A percentile compares a stretch with the other conserved stretches of the same genome.
These are phyloP conservation scores for Arbutus unedo DNA, from an alignment of 148 eudicot genomes.

Conservation along the genomic window DNA sequence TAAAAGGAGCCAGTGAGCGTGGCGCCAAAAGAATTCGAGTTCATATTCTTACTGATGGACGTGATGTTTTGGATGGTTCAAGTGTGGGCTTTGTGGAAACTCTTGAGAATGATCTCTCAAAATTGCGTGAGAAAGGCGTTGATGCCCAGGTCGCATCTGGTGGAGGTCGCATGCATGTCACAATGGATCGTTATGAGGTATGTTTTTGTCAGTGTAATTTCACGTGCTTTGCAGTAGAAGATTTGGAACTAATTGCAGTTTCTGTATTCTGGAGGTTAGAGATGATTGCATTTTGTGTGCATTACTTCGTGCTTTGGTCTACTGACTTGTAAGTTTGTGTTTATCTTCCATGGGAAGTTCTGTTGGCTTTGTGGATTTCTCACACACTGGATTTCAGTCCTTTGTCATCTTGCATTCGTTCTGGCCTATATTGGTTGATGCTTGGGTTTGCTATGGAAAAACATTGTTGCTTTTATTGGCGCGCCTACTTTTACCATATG, in stretches of 20 bases:
- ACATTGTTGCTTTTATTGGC: neutral
- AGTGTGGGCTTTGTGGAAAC: constrained; percentile 85
- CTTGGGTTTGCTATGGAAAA: neutral
- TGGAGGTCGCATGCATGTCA: constrained; percentile 94
- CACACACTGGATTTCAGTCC: neutral
- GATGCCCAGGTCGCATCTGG: constrained; percentile 95
- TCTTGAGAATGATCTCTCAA: constrained; percentile 71
- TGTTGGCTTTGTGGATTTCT: neutral
- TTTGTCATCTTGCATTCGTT: neutral
- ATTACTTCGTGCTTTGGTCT: neutral
- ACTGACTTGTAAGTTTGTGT: neutral
- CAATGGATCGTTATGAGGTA: constrained; percentile 99
- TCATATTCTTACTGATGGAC: constrained; percentile 87
- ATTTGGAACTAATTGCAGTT: neutral
- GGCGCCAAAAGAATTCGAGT: constrained; percentile 90
- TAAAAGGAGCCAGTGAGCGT: constrained; percentile 73
- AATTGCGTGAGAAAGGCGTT: constrained; percentile 68
- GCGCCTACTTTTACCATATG: neutral
- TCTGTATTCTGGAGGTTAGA: neutral
- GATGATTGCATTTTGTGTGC: neutral
- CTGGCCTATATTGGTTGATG: neutral
- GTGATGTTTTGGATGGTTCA: constrained; percentile 95
- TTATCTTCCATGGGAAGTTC: neutral
- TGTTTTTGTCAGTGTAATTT: constrained; percentile 10
- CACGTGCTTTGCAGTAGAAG: neutral